Evolutionary conservation across 2,329 filamentous ascomycete genomes (phyloP), one percentile per base, ranked within the genome.

Genomic region (Sclerotinia spermophila): DNA sequence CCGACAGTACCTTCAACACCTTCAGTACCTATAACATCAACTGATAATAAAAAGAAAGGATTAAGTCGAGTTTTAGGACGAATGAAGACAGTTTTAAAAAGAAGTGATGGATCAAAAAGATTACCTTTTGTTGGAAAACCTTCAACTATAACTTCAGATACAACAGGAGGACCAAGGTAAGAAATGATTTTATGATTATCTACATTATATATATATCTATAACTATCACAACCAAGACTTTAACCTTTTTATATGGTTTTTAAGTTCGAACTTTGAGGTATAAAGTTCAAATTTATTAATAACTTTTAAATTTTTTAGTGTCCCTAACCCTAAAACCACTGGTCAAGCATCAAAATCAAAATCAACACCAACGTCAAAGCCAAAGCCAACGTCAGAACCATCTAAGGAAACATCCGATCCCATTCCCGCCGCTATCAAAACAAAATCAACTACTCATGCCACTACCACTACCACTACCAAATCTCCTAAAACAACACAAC

Each of bases 61-160:
- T 67, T 77, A 61, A 74, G 72, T 42, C 75, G 72, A 45, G 69
- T 76, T 24, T 71, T 78, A 13, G 73, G 73, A 27, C 72, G 76
- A 42, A 76, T 78, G 73, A 78, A 77, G 76, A 77, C 74, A 11
- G 75, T 76, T n/a, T 69, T 78, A 68, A 77, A 75, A 67, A 75
- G 71, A 68, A 73, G 71, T 38, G 73, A 77, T 71, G 75, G 74
- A 30, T 76, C 76, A 5, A 79, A 74, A 58, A 72, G 76, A 68
- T 72, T 77, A 45, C 76, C 77, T 13, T 71, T 74, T 56, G 69
- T 71, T 33, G 56, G 67, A 30, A 74, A 71, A 45, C 44, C 68
- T 38, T 19, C 67, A 42, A 55, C 69, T 58, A 58, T 71, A 42
- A 65, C 71, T 53, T 27, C 13, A 27, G 8, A 2, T 53, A 27